Evolutionary conservation across 805 yeast genomes (phyloP).

Genomic region (Yarrowia bubula): DNA sequence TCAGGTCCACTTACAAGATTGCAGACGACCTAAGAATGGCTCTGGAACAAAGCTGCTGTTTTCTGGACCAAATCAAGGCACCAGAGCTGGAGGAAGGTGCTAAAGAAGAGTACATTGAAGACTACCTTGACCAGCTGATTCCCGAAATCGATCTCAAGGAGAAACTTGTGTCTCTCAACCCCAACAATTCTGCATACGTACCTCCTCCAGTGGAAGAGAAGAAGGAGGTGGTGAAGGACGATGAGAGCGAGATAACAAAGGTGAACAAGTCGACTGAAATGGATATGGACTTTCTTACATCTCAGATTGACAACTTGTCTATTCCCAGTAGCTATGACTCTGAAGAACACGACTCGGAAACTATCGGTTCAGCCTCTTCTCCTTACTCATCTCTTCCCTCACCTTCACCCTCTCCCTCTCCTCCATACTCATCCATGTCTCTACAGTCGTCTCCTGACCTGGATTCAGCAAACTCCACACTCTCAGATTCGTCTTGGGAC

Average conservation of each 20-base stretch:
- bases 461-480: constrained; percentile 11
- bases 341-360: not conserved
- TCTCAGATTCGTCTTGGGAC: constrained; percentile 16
- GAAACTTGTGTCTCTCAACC: constrained; percentile 28
- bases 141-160: constrained; percentile 4
- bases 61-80: constrained; percentile 7
- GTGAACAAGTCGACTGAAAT: not conserved
- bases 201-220: not conserved
- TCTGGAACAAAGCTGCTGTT: constrained; percentile 13
- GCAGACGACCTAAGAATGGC: constrained; percentile 21
- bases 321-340: not conserved
- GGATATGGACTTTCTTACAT: not conserved
- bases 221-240: not conserved
- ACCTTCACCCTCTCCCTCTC: constrained; percentile 6
- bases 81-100: constrained; percentile 22
- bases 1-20: constrained; percentile 33
- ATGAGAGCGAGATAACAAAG: not conserved
- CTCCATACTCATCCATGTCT: constrained; percentile 9
- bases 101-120: constrained; percentile 19
- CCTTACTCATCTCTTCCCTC: not conserved
- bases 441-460: constrained; percentile 20
- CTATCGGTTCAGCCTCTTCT: constrained; percentile 1
- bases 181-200: constrained; percentile 10
- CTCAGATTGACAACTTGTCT: constrained; percentile 4
- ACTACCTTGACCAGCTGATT: constrained; percentile 2